Conservation (phyloP, 441 rosid species). For the Breynia disticha region DNA sequence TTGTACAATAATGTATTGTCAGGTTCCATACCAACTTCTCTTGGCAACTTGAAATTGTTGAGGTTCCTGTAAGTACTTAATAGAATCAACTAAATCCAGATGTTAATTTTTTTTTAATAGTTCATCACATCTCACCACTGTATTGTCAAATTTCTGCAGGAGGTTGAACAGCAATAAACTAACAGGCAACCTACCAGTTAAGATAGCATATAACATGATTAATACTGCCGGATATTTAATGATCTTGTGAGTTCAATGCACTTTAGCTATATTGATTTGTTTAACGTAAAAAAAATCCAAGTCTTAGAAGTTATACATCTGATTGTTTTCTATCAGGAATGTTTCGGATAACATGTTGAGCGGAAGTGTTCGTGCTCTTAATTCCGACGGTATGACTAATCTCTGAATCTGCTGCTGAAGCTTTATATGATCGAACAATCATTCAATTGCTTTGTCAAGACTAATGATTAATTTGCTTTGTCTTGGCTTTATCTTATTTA, state of each 20-base stretch:
- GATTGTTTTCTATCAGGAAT: constrained; percentile 20
- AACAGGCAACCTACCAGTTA: constrained; percentile 25
- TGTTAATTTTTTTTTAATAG: not conserved
- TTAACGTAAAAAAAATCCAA: not conserved
- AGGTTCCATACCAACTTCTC: constrained; percentile 33
- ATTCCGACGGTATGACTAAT: constrained; percentile 18
- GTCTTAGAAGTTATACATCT: not conserved
- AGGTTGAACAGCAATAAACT: constrained; percentile 31
- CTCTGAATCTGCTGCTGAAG: too few species aligned
- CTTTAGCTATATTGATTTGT: not conserved
- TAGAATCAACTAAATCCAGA: not conserved
- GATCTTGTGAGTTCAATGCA: constrained; percentile 25
- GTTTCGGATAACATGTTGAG: constrained; percentile 24
- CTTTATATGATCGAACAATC: not conserved
- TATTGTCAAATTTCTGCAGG: constrained; percentile 16
- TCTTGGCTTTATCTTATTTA: constrained; percentile 3
- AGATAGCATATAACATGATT: constrained; percentile 18
- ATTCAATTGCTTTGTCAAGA: not conserved
- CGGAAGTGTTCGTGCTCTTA: constrained; percentile 21
- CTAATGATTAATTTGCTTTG: not conserved
- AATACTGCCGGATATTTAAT: constrained; percentile 15
- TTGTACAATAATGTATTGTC: constrained; percentile 24
- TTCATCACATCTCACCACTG: not conserved
- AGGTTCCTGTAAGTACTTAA: constrained; percentile 24
- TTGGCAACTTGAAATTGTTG: constrained; percentile 29